A percentile compares a stretch with the other conserved stretches of the same genome.
Conservation (phyloP, 352 stramenopile species). For the Pythium vanterpoolii region DNA sequence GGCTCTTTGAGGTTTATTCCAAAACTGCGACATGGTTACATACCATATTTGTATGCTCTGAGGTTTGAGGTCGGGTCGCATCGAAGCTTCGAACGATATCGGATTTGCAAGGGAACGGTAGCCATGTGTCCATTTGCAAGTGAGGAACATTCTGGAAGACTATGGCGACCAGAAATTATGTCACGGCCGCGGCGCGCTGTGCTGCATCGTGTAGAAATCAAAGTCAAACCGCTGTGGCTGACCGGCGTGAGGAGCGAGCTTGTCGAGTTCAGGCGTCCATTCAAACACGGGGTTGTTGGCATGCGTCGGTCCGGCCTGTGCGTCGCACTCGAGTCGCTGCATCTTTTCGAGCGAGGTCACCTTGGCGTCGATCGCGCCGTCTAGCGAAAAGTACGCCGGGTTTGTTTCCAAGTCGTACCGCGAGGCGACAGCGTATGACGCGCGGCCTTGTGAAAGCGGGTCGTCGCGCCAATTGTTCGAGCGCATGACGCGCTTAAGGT, state of each 20-base stretch:
- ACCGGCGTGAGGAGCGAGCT: slow-evolving; percentile 25
- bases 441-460: slow-evolving; percentile 40
- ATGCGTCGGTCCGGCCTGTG: slow-evolving; percentile 57
- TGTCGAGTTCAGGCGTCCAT: slow-evolving; percentile 40
- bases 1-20: slow-evolving; percentile 17
- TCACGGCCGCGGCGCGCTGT: slow-evolving; percentile 1
- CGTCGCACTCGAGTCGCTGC: slow-evolving; percentile 41
- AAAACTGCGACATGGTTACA: slow-evolving; percentile 13
- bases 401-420: slow-evolving; percentile 62
- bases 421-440: slow-evolving; percentile 51
- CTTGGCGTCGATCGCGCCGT: slow-evolving; percentile 75
- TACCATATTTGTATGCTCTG: slow-evolving; percentile 2
- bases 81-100: slow-evolving; percentile 18
- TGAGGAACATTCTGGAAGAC: slow-evolving; percentile 49
- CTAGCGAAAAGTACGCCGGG: slow-evolving; percentile 30
- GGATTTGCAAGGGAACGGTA: slow-evolving; percentile 10
- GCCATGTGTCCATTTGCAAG: slow-evolving; percentile 6
- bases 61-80: slow-evolving; percentile 11
- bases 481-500: slow-evolving; percentile 64
- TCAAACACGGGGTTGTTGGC: slow-evolving; percentile 54
- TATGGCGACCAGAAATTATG: neutral
- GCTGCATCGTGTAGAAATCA: slow-evolving; percentile 36
- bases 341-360: slow-evolving; percentile 42
- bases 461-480: slow-evolving; percentile 63
- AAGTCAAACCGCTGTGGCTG: slow-evolving; percentile 45